Conservation (phyloP, 192 early-diverging fungal species). For the Pilaira anomala region DNA sequence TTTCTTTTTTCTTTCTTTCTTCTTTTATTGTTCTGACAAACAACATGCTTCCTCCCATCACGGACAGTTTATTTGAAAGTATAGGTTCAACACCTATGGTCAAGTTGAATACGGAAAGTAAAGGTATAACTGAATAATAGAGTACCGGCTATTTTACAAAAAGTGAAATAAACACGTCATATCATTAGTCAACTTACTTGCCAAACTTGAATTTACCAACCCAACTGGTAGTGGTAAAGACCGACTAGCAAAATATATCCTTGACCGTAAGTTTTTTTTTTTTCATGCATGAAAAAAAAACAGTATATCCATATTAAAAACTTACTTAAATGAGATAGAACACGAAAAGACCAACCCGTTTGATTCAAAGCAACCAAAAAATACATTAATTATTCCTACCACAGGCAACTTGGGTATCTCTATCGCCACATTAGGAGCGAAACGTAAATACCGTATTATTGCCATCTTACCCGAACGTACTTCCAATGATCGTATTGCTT, state of each 20-base stretch:
- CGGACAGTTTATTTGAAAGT: constrained; percentile 20
- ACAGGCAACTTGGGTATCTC: constrained; percentile 71
- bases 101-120: neutral
- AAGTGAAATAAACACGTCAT: no score
- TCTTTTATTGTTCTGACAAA: neutral
- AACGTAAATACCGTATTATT: constrained; percentile 45
- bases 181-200: constrained; percentile 60
- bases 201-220: constrained; percentile 75
- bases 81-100: constrained; percentile 38
- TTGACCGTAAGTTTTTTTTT: constrained; percentile 26
- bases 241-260: constrained; percentile 58
- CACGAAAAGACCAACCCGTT: constrained; percentile 1
- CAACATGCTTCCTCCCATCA: constrained; percentile 20
- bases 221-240: constrained; percentile 71
- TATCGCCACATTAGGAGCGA: constrained; percentile 53
- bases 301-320: neutral
- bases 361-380: constrained; percentile 12
- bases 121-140: no score
- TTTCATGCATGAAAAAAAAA: neutral
- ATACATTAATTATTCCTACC: constrained; percentile 63
- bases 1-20: neutral
- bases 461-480: constrained; percentile 71
- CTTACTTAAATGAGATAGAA: neutral
- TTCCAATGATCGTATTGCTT: constrained; percentile 59
- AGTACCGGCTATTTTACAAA: no score